Conservation (phyloP, 2,329 filamentous ascomycete species). For the Sporothrix pallida region DNA sequence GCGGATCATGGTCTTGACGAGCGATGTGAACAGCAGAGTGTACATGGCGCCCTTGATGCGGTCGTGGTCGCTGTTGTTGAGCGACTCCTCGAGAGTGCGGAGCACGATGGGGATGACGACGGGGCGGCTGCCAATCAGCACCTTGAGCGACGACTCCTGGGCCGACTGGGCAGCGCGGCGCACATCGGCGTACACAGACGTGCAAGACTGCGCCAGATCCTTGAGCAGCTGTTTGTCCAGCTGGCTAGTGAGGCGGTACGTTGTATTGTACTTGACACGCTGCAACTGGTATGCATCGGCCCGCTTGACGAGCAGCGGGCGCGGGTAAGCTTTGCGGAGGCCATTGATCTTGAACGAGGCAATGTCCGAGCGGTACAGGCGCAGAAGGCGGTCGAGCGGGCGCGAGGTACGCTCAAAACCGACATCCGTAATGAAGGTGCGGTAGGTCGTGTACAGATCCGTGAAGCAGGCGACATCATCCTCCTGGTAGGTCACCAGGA, state of each 20-base stretch:
- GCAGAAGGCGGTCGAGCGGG: slow-evolving; percentile 83
- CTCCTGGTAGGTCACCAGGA: slow-evolving; percentile 82
- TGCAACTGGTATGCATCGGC: slow-evolving; percentile 95
- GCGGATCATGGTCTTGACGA: slow-evolving; percentile 83
- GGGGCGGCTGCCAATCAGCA: slow-evolving; percentile 83
- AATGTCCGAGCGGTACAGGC: slow-evolving; percentile 84
- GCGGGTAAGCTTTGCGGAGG: slow-evolving; percentile 87
- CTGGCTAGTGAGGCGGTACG: slow-evolving; percentile 85
- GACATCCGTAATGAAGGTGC: slow-evolving; percentile 96
- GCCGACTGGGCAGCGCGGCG: slow-evolving; percentile 91
- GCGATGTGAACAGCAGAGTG: slow-evolving; percentile 83
- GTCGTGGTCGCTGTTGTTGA: slow-evolving; percentile 81
- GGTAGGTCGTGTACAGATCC: slow-evolving; percentile 86
- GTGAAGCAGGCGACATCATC: slow-evolving; percentile 97
- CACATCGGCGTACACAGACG: slow-evolving; percentile 93
- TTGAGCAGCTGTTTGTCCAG: slow-evolving; percentile 84
- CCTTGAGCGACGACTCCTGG: slow-evolving; percentile 90
- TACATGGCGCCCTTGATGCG: slow-evolving; percentile 95
- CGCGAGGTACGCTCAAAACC: slow-evolving; percentile 95
- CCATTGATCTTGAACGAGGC: slow-evolving; percentile 94
- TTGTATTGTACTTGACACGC: slow-evolving; percentile 90
- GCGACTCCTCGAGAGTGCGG: slow-evolving; percentile 74
- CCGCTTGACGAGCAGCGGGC: slow-evolving; percentile 87
- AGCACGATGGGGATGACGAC: slow-evolving; percentile 90
- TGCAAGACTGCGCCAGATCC: slow-evolving; percentile 86